Conservation (phyloP, 257 asterid genomes). For the Solanum arcanum region DNA sequence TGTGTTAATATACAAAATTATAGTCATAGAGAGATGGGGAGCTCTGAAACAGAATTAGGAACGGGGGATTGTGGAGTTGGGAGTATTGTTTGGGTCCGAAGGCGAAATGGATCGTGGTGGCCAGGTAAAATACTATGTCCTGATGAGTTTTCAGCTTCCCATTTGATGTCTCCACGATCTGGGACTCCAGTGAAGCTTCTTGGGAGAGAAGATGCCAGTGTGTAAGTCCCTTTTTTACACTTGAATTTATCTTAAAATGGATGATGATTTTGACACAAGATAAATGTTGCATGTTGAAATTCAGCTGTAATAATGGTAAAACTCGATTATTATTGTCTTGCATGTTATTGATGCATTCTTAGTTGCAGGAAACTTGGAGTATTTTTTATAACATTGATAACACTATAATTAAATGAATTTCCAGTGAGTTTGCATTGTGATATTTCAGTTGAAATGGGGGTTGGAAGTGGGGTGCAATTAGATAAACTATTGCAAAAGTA, state of each 20-base stretch:
- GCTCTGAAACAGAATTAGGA: slow-evolving; percentile 62
- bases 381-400: background rate
- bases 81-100: slow-evolving; percentile 96
- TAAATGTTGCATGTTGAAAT: background rate
- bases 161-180: slow-evolving; percentile 75
- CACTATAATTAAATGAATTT: background rate
- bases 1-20: background rate
- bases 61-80: slow-evolving; percentile 69
- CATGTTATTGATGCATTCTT: background rate
- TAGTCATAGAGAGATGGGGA: slow-evolving; percentile 29
- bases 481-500: background rate
- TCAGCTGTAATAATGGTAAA: background rate
- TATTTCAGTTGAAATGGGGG: background rate
- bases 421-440: background rate
- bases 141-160: slow-evolving; percentile 72
- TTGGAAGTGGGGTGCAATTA: background rate
- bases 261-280: background rate
- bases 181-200: slow-evolving; percentile 99
- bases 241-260: background rate
- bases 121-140: slow-evolving; percentile 94
- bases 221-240: slow-evolving; percentile 41
- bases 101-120: slow-evolving; percentile 99
- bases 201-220: slow-evolving; percentile 99
- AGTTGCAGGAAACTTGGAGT: background rate
- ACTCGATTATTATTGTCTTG: background rate